Percentiles rank a stretch among this genome's conserved stretches.
Evolutionary conservation across 75 land plant genomes (phyloP).

Genomic region (Selaginella moellendorffii): DNA sequence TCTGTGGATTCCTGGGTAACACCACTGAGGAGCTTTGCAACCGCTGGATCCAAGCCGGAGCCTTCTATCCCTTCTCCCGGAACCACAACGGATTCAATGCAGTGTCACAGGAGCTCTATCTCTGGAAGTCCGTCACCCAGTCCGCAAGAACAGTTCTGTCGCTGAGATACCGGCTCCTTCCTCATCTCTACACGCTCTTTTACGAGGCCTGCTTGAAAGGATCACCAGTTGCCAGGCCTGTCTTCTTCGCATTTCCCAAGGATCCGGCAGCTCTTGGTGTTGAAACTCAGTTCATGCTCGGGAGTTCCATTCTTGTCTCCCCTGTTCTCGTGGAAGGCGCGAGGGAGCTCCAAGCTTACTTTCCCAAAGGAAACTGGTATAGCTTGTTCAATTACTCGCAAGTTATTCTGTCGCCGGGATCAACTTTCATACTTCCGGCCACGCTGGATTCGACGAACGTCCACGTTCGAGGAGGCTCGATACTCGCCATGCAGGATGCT

Average conservation of each 20-base stretch:
- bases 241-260: constrained; percentile 13
- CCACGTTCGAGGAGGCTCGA: constrained; percentile 54
- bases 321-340: constrained; percentile 43
- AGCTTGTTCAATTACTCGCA: constrained; percentile 34
- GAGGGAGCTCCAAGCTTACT: constrained; percentile 34
- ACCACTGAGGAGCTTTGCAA: constrained; percentile 19
- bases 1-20: constrained; percentile 10
- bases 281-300: constrained; percentile 51
- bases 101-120: constrained; percentile 13
- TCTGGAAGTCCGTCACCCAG: constrained; percentile 13
- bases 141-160: constrained; percentile 4
- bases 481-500: constrained; percentile 63
- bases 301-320: constrained; percentile 44
- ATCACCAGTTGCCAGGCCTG: constrained; percentile 12
- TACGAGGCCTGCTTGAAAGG: constrained; percentile 15
- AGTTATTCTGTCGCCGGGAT: not conserved
- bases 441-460: constrained; percentile 60
- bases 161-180: constrained; percentile 15
- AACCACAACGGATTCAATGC: not conserved
- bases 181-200: constrained; percentile 13
- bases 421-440: constrained; percentile 31
- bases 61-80: constrained; percentile 21
- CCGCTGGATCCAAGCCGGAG: constrained; percentile 17
- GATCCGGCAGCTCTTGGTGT: constrained; percentile 22
- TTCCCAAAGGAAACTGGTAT: constrained; percentile 62